Evolutionary conservation across 768 basidiomycete genomes (phyloP).

Genomic region (Leccinellum rugosiceps): DNA sequence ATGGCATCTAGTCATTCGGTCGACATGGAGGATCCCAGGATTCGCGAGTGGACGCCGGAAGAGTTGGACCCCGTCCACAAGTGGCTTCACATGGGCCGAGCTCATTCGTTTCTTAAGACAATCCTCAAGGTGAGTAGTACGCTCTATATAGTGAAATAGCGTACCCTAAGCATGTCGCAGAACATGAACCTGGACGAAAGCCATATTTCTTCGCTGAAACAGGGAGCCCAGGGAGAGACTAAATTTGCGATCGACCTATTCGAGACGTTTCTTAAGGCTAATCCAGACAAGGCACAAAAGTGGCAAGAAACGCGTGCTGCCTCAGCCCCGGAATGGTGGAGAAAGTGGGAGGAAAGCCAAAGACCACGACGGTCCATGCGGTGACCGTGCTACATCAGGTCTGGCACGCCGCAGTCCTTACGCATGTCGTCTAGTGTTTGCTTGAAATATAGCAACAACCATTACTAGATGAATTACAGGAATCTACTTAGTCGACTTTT

Average conservation of each 20-base stretch:
- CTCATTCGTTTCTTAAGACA: conserved; percentile 25
- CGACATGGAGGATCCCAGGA: conserved; percentile 35
- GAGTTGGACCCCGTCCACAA: conserved; percentile 33
- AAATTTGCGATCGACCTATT: conserved; percentile 18
- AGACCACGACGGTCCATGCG: conserved; percentile 5
- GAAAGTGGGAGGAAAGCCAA: conserved; percentile 27
- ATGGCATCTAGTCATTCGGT: conserved; percentile 20
- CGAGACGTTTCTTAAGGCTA: conserved; percentile 24
- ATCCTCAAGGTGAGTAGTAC: conserved; percentile 23
- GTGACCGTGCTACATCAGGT: background rate
- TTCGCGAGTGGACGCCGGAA: conserved; percentile 39
- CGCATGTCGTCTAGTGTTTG: background rate
- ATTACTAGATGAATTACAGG: conserved; percentile 13
- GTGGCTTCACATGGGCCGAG: conserved; percentile 38
- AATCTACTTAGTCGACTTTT: conserved; percentile 58
- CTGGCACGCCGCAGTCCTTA: background rate
- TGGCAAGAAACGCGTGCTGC: conserved; percentile 25
- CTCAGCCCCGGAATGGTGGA: conserved; percentile 29
- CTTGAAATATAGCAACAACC: conserved; percentile 19
- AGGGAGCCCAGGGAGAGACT: conserved; percentile 8
- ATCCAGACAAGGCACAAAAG: conserved; percentile 17
- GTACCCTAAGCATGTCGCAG: conserved; percentile 10
- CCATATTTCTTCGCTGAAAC: conserved; percentile 9
- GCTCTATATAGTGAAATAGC: background rate
- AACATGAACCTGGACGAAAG: conserved; percentile 16